Conservation (phyloP, 495 filamentous ascomycete genomes). For the Penicillium simplicissimum region DNA sequence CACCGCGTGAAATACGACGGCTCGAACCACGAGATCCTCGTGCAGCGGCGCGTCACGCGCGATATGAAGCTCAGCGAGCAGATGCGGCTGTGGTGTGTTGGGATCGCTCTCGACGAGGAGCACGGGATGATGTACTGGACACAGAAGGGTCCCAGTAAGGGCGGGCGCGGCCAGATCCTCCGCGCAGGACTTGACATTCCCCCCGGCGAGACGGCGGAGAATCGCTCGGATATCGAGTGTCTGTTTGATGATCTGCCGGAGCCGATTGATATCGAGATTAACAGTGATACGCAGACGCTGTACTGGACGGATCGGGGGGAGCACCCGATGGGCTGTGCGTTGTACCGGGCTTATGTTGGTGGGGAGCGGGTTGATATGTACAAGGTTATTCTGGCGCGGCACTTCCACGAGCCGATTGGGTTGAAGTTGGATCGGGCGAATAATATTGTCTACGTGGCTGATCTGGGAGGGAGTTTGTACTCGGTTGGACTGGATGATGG, state of each 20-base stretch:
- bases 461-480: slow-evolving; percentile 49
- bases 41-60: slow-evolving; percentile 31
- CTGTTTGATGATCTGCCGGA: slow-evolving; percentile 49
- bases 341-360: slow-evolving; percentile 29
- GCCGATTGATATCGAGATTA: slow-evolving; percentile 56
- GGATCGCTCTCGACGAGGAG: slow-evolving; percentile 45
- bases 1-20: too few species aligned
- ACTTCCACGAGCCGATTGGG: slow-evolving; percentile 46
- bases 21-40: slow-evolving; percentile 40
- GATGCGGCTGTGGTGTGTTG: slow-evolving; percentile 53
- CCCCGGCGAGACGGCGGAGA: slow-evolving; percentile 25
- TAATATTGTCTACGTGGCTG: slow-evolving; percentile 45
- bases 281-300: slow-evolving; percentile 36
- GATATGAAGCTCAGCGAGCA: slow-evolving; percentile 22
- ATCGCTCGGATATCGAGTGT: slow-evolving; percentile 43
- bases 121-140: slow-evolving; percentile 55
- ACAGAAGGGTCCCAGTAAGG: slow-evolving; percentile 55
- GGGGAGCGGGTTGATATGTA: slow-evolving; percentile 20
- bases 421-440: slow-evolving; percentile 41
- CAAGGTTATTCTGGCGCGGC: slow-evolving; percentile 38
- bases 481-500: slow-evolving; percentile 45
- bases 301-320: slow-evolving; percentile 62
- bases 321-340: slow-evolving; percentile 31
- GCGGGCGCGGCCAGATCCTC: slow-evolving; percentile 47
- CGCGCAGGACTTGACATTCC: slow-evolving; percentile 42